A percentile compares a stretch with the other conserved stretches of the same genome.
Conservation (phyloP, 306 rosid species). For the Vigna unguiculata region DNA sequence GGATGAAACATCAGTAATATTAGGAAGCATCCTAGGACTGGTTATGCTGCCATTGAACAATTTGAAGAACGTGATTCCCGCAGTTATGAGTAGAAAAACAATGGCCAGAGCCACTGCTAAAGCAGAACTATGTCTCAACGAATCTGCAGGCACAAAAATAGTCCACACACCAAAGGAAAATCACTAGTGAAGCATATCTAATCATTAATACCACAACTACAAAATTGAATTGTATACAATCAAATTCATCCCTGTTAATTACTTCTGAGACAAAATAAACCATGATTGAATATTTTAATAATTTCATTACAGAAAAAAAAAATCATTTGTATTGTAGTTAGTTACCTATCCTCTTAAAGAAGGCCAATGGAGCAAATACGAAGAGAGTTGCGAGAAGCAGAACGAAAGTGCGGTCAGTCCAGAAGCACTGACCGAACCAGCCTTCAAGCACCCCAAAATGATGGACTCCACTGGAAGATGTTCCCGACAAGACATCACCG, state of each 20-base stretch:
- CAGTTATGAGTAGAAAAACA: slow-evolving; percentile 68
- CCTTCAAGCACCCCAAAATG: slow-evolving; percentile 77
- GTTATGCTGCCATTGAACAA: slow-evolving; percentile 57
- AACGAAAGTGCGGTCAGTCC: slow-evolving; percentile 65
- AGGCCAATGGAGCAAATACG: slow-evolving; percentile 69
- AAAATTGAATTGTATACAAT: not conserved
- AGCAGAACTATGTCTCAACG: slow-evolving; percentile 66
- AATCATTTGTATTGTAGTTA: too few species aligned
- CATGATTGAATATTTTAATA: too few species aligned
- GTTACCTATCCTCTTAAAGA: slow-evolving; percentile 67
- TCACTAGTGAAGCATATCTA: not conserved
- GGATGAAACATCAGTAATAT: slow-evolving; percentile 56
- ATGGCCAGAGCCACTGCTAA: slow-evolving; percentile 73
- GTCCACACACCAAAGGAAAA: not conserved
- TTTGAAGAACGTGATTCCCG: slow-evolving; percentile 66
- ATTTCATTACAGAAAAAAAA: too few species aligned
- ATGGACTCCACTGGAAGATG: slow-evolving; percentile 65
- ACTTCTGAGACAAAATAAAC: not conserved
- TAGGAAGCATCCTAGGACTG: slow-evolving; percentile 67
- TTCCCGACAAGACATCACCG: slow-evolving; percentile 80
- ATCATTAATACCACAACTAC: not conserved
- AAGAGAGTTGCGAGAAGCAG: slow-evolving; percentile 60
- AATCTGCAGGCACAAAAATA: slow-evolving; percentile 58
- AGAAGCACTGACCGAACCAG: slow-evolving; percentile 76
- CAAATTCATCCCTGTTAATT: not conserved